Evolutionary conservation across 2,329 filamentous ascomycete genomes (phyloP), one percentile per base, ranked within the genome.

Genomic region (Fulvia fulva): DNA sequence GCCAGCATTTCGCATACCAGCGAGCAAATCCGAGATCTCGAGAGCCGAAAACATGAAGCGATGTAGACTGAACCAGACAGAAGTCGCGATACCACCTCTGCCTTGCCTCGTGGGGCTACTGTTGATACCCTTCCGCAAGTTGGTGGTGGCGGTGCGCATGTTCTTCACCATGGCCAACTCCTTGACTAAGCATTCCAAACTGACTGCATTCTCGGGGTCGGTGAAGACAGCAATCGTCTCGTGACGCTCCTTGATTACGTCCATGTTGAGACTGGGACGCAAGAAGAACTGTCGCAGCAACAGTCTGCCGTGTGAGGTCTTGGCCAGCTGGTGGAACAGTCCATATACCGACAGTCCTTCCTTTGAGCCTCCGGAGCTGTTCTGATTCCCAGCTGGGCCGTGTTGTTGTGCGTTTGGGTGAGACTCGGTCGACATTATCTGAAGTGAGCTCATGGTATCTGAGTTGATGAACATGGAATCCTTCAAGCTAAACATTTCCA

Each of bases 261-360:
- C 73, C 0, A 89, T 70, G 59, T 94, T 82, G 25, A 87, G 78
- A 28, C 86, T 90, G 22, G 94, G 94, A 0, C 89, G 85, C 7
- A 97, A 76, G 64, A 99, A 94, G 53, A 89, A 82, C 66, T 90
- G 87, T n/a, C 89, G 87, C 5, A 99, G 79, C 45, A 83, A 81
- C 25, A 77, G 70, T 65, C 85, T 90, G 0, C 94, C 94, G 71
- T 97, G 91, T 0, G 88, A 82, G 3, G 91, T 97, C 56, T 82
- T 82, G 25, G 88, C 86, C 28, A 94, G 77, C 56, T 85, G 80
- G 58, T 88, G 85, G 61, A 97, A 95, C 0, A 97, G 77, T 0
- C 90, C 92, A 71, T 89, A 96, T 0, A 96, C 76, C 0, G 90
- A 97, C 1, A 94, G 79, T 16, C 85, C 88, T 75, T 96, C 91